Base-by-base conservation (phyloP, 1,284 basidiomycete genomes). In the Cutaneotrichosporon curvatum region DNA sequence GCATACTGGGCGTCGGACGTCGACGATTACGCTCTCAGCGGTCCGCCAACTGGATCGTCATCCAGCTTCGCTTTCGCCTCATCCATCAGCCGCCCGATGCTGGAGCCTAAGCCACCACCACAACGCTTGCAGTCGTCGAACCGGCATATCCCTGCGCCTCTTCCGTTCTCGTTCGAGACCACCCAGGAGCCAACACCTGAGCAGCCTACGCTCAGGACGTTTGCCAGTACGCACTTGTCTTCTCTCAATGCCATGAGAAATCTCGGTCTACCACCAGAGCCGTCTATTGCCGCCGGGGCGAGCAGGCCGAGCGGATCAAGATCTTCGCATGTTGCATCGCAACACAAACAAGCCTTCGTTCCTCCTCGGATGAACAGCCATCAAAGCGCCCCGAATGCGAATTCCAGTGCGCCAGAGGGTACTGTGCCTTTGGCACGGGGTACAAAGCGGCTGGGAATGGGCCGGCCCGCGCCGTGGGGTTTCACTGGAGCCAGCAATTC, bases 381-480 rank as follows among this genome's bases (percentile, higher is more conserved):
- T 28, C 25, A 28, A n/a, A n/a, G n/a, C n/a, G n/a, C n/a, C n/a
- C n/a, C n/a, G n/a, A n/a, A n/a, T n/a, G n/a, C n/a, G n/a, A n/a
- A n/a, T n/a, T n/a, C 25, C 7, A 28, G 25, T 28, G 25, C 12
- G 25, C 12, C 25, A 12, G 25, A 12, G 8, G 25, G 8, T 28
- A 1, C 30, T 22, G 18, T 55, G 2, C 48, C 43, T 14, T 46
- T 62, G 2, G 61, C 59, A 10, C 57, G 56, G 30, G 66, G 65
- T 2, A 62, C 56, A 11, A 70, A 70, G 53, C 51, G 69, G 21
- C 50, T 71, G 2, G 69, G 69, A 3, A 71, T 71, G 69, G 67
- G 69, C 3, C 51, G 68, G 34, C 65, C 65, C 7, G 61, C 60
- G 7, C 63, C 65, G 4, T 69, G 65, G 63, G 67, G 64, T 6